Conservation (phyloP, 495 filamentous ascomycete genomes). For the Lophiostoma macrostomum region DNA sequence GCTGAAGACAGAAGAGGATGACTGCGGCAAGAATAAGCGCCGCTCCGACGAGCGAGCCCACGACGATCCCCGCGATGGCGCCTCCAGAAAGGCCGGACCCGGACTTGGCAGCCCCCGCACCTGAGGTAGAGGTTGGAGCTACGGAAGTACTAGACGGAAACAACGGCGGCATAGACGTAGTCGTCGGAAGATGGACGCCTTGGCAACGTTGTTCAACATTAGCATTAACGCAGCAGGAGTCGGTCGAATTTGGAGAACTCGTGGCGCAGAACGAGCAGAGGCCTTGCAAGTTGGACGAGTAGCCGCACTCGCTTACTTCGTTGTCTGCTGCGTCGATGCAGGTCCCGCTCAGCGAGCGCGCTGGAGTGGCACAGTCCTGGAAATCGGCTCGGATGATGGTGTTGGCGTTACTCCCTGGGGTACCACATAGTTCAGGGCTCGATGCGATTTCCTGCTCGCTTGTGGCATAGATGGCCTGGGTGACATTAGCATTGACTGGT, state of each 20-base stretch:
- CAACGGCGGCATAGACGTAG: conserved; percentile 68
- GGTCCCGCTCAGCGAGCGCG: conserved; percentile 65
- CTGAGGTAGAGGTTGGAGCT: conserved; percentile 44
- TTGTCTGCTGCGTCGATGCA: conserved; percentile 78
- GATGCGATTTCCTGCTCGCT: conserved; percentile 81
- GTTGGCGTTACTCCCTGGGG: conserved; percentile 59
- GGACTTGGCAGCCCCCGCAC: conserved; percentile 25
- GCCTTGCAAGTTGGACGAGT: conserved; percentile 71
- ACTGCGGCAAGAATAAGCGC: conserved; percentile 64
- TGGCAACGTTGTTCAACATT: conserved; percentile 66
- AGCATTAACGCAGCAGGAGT: conserved; percentile 91
- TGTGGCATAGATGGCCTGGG: conserved; percentile 73
- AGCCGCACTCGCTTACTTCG: conserved; percentile 88
- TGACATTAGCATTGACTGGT: conserved; percentile 18
- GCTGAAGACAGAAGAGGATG: conserved; percentile 52
- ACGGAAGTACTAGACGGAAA: conserved; percentile 48
- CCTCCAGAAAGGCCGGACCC: conserved; percentile 68
- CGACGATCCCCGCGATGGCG: conserved; percentile 82
- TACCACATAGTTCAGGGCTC: conserved; percentile 70
- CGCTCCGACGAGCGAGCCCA: conserved; percentile 73
- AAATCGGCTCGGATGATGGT: conserved; percentile 88
- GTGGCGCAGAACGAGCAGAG: conserved; percentile 82
- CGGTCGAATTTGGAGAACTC: conserved; percentile 83
- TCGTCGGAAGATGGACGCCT: conserved; percentile 69
- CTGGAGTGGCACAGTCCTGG: conserved; percentile 79